A percentile compares a stretch with the other conserved stretches of the same genome.
Conservation (phyloP, 1,139 yeast species). For the Yamadazyma blattariae region DNA sequence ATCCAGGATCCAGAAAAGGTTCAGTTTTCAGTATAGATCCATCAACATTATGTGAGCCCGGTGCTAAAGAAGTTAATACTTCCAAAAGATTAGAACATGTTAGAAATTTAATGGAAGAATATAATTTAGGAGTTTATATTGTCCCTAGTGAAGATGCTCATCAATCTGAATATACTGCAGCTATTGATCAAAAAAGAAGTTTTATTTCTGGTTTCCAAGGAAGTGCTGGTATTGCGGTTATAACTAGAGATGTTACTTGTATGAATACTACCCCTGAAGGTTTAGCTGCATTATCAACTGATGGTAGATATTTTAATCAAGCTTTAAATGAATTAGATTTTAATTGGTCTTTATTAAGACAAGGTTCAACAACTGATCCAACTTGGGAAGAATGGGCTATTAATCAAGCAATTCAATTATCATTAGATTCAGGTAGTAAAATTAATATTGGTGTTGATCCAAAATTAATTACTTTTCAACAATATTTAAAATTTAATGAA, state of each 20-base stretch:
- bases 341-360: slow-evolving; percentile 83
- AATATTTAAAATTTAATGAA: slow-evolving; percentile 24
- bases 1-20: slow-evolving; percentile 38
- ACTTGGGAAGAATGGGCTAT: slow-evolving; percentile 90
- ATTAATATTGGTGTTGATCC: slow-evolving; percentile 55
- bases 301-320: slow-evolving; percentile 91
- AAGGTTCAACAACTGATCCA: slow-evolving; percentile 69
- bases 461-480: slow-evolving; percentile 55
- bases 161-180: slow-evolving; percentile 84
- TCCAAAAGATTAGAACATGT: slow-evolving; percentile 58
- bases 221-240: slow-evolving; percentile 89
- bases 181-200: slow-evolving; percentile 77
- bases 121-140: slow-evolving; percentile 72
- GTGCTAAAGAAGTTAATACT: slow-evolving; percentile 52
- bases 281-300: slow-evolving; percentile 82
- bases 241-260: slow-evolving; percentile 67
- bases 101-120: slow-evolving; percentile 61
- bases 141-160: slow-evolving; percentile 94
- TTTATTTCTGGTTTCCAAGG: slow-evolving; percentile 92
- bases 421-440: slow-evolving; percentile 41
- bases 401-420: slow-evolving; percentile 54
- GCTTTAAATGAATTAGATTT: slow-evolving; percentile 85
- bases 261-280: slow-evolving; percentile 60
- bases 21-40: slow-evolving; percentile 51
- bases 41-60: slow-evolving; percentile 43